A percentile compares a stretch with the other conserved stretches of the same genome.
Evolutionary conservation across 371 early-diverging fungal species (phyloP).

Genomic region (Lichtheimia corymbifera): DNA sequence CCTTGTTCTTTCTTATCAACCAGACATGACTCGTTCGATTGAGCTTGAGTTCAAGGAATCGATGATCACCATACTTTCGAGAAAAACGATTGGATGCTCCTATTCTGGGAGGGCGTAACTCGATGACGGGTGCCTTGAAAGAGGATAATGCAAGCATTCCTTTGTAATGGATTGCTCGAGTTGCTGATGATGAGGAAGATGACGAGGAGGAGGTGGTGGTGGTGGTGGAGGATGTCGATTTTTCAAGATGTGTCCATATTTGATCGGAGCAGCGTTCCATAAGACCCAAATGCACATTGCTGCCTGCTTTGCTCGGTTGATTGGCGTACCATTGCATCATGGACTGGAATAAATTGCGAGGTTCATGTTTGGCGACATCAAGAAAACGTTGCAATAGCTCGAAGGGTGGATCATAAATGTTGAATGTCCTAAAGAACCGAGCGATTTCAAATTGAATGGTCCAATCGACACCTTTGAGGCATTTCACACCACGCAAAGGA

Average conservation of each 20-base stretch:
- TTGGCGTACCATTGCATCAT: slow-evolving; percentile 36
- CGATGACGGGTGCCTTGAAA: slow-evolving; percentile 18
- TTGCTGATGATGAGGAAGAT: not conserved
- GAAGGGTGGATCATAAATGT: slow-evolving; percentile 26
- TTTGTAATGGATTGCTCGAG: slow-evolving; percentile 34
- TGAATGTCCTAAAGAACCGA: slow-evolving; percentile 24
- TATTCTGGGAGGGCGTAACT: slow-evolving; percentile 27
- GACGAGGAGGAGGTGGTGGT: too few relatives aligned
- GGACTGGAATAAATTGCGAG: slow-evolving; percentile 20
- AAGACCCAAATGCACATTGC: not conserved
- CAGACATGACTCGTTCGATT: slow-evolving; percentile 12
- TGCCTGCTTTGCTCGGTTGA: not conserved
- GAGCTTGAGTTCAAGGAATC: slow-evolving; percentile 42
- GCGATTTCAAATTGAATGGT: slow-evolving; percentile 34
- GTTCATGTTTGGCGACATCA: slow-evolving; percentile 17
- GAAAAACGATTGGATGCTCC: slow-evolving; percentile 44
- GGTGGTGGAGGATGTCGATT: not conserved
- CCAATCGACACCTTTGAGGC: slow-evolving; percentile 26
- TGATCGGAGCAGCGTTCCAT: slow-evolving; percentile 39
- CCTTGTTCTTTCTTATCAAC: slow-evolving; percentile 10
- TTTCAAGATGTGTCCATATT: slow-evolving; percentile 30
- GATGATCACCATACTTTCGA: slow-evolving; percentile 39
- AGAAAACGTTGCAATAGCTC: slow-evolving; percentile 29
- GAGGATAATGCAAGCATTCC: slow-evolving; percentile 17
- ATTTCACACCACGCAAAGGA: slow-evolving; percentile 4